A percentile compares a stretch with the other conserved stretches of the same genome.
Evolutionary conservation across 176 grass and related monocot genomes (phyloP).

Genomic region (sorghum (Sorghum bicolor)): DNA sequence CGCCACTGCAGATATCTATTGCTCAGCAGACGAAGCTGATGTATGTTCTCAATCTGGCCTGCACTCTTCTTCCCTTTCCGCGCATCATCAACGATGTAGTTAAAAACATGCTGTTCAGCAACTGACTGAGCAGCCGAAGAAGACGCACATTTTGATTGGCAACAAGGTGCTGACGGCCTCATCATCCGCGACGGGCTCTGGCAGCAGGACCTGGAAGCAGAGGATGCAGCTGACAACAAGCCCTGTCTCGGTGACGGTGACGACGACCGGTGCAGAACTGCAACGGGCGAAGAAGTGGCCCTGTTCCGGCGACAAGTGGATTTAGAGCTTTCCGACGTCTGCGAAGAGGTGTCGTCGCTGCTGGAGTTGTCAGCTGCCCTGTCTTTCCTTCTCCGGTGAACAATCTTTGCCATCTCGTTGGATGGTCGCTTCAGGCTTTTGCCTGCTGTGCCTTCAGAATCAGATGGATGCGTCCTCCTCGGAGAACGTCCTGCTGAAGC

Average conservation of each 20-base stretch:
- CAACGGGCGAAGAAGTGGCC: slow-evolving; percentile 4
- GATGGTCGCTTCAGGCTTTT: slow-evolving; percentile 14
- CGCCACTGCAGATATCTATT: slow-evolving; percentile 68
- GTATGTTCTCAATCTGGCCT: slow-evolving; percentile 50
- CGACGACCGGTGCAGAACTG: slow-evolving; percentile 10
- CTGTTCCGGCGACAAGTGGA: background rate
- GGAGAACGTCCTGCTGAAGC: slow-evolving; percentile 12
- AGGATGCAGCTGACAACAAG: slow-evolving; percentile 13
- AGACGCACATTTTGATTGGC: slow-evolving; percentile 31
- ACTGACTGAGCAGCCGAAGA: background rate
- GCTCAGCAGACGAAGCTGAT: slow-evolving; percentile 54
- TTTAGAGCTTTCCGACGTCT: slow-evolving; percentile 23
- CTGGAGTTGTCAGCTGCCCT: background rate
- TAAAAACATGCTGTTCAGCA: slow-evolving; percentile 4
- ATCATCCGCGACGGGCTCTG: slow-evolving; percentile 35
- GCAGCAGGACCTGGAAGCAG: background rate
- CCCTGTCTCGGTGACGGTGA: slow-evolving; percentile 29
- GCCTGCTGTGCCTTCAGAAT: slow-evolving; percentile 7
- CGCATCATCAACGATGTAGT: slow-evolving; percentile 36
- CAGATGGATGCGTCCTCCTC: slow-evolving; percentile 6
- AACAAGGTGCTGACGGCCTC: slow-evolving; percentile 42
- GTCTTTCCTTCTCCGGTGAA: slow-evolving; percentile 22
- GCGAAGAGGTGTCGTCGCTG: slow-evolving; percentile 34
- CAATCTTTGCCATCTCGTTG: slow-evolving; percentile 5
- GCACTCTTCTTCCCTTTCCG: slow-evolving; percentile 57